phyloP scores from a whole-genome alignment of 2,329 filamentous ascomycete genomes.

The Beauveria bassiana region DNA sequence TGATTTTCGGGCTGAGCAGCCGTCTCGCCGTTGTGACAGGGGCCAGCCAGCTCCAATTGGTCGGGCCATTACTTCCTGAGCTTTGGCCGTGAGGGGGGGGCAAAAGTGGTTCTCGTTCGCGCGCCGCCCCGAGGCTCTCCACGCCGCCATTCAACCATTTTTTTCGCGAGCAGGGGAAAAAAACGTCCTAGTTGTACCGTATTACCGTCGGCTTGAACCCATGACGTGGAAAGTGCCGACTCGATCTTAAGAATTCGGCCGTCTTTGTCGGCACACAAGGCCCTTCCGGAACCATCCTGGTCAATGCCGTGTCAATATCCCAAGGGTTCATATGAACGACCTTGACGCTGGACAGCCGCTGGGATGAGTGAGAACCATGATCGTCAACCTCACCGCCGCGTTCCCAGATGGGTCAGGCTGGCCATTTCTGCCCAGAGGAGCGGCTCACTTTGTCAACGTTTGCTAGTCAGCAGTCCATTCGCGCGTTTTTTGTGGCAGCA shows the following conservation, averaged over 20 bases:
- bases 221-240: constrained; percentile 16
- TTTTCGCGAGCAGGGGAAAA: constrained; percentile 16
- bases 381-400: constrained; percentile 26
- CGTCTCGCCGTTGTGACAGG: constrained; percentile 25
- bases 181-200: constrained; percentile 14
- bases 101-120: constrained; percentile 25
- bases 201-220: constrained; percentile 11
- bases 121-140: constrained; percentile 18
- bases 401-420: constrained; percentile 24
- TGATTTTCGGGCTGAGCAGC: constrained; percentile 23
- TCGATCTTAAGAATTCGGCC: constrained; percentile 16
- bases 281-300: constrained; percentile 22
- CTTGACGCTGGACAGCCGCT: constrained; percentile 19
- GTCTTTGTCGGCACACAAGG: constrained; percentile 15
- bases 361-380: constrained; percentile 22
- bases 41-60: constrained; percentile 27
- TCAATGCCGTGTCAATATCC: constrained; percentile 24
- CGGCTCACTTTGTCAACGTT: constrained; percentile 28
- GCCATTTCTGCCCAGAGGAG: constrained; percentile 23
- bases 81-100: constrained; percentile 19
- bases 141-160: constrained; percentile 19
- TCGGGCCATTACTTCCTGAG: constrained; percentile 21
- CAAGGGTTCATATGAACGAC: constrained; percentile 23
- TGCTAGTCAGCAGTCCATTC: constrained; percentile 24
- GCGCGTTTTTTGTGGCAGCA: constrained; percentile 23